Base-by-base conservation (phyloP, 2,329 filamentous ascomycete species). In the Pseudogymnoascus sp. region DNA sequence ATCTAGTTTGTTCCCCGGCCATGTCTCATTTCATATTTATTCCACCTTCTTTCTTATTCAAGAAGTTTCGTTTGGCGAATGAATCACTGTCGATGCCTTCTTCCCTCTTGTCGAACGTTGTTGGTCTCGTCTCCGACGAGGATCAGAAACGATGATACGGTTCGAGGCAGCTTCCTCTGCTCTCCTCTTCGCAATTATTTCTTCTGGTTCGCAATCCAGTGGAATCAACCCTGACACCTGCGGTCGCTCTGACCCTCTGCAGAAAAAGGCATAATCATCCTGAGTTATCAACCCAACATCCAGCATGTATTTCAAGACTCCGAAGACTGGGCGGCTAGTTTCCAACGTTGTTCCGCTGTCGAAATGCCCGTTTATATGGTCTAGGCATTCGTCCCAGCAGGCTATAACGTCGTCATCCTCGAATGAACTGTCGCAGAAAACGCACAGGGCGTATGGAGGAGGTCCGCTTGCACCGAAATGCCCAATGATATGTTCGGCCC, bases 311-410 rank as follows among this genome's bases (percentile, higher is more conserved):
- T 76, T 65, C 15, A 81, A 66, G 23, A 82, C 68, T 31, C 65
- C 67, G 57, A 76, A 78, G 63, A 83, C 81, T 2, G 74, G 76
- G 1, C 76, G 72, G 60, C 73, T 72, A 3, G 75, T 17, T 0
- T 65, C 28, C 0, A 53, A 63, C 0, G 61, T 67, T 7, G 63
- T 68, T 5, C 68, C 63, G 0, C 72, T 74, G 2, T 71, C 42
- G 11, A 69, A 62, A 64, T 86, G 83, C 0, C 64, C 63, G 0
- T 72, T 75, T 60, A 85, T 80, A 66, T 86, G 83, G 2, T 69
- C 31, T 79, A 85, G 80, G 1, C 83, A 77, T 0, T 66, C 17
- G 0, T 28, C 33, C 69, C 69, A 74, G 42, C 64, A 70, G n/a
- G 9, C 9, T 10, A 19, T 7, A 1, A 63, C 63, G 62, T 71